phyloP scores from a whole-genome alignment of 495 filamentous ascomycete species.

The Penicillium egyptiacum region DNA sequence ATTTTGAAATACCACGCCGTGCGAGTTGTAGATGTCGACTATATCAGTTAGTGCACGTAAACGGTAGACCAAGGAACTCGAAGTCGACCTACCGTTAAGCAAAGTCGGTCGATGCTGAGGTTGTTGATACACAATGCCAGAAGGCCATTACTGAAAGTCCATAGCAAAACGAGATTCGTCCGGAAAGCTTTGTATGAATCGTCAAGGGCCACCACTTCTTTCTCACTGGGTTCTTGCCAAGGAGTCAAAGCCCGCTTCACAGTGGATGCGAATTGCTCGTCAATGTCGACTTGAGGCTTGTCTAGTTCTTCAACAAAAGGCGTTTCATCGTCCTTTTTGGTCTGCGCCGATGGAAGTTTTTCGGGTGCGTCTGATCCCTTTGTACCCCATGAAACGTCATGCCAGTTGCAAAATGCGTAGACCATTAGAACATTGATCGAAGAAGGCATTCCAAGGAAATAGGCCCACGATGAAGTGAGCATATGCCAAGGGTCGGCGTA shows the following conservation, averaged over 20 bases:
- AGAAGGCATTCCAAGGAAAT: conserved; percentile 52
- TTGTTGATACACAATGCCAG: conserved; percentile 81
- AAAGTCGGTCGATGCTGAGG: conserved; percentile 70
- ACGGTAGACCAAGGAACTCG: background rate
- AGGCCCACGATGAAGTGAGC: conserved; percentile 93
- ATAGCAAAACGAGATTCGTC: conserved; percentile 79
- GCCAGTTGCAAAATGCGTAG: conserved; percentile 99
- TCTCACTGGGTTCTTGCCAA: conserved; percentile 64
- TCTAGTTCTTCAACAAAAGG: conserved; percentile 90
- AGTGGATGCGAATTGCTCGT: conserved; percentile 88
- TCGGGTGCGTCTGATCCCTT: conserved; percentile 96
- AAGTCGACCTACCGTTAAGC: conserved; percentile 66
- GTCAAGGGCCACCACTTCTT: conserved; percentile 75
- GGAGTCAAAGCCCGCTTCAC: conserved; percentile 86
- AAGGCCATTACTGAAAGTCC: conserved; percentile 89
- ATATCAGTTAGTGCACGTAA: background rate
- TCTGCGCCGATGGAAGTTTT: conserved; percentile 79
- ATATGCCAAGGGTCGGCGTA: conserved; percentile 99
- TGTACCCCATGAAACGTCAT: conserved; percentile 99
- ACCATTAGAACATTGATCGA: conserved; percentile 95
- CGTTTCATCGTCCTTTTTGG: conserved; percentile 73
- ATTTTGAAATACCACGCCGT: conserved; percentile 25
- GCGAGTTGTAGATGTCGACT: conserved; percentile 20
- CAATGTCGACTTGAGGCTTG: conserved; percentile 93
- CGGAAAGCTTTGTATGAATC: conserved; percentile 97